These are phyloP conservation scores for Fusarium scirpi DNA, from an alignment of 2,329 filamentous ascomycete species.

Conservation along the genomic window DNA sequence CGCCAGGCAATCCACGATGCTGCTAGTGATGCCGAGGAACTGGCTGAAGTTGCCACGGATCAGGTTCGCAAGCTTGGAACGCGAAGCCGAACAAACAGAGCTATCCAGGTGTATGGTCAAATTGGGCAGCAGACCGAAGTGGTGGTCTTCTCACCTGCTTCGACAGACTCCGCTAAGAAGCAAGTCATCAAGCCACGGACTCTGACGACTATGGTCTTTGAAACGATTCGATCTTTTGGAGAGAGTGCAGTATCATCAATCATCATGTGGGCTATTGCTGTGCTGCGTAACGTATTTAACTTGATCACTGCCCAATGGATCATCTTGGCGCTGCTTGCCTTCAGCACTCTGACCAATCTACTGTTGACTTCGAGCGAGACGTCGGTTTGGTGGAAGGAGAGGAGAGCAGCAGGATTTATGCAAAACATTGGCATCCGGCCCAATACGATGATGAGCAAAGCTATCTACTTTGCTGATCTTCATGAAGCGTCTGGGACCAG, in stretches of 20 bases:
- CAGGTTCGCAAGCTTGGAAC: conserved; percentile 80
- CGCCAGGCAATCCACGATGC: conserved; percentile 81
- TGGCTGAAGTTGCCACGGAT: conserved; percentile 80
- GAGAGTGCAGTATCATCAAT: conserved; percentile 81
- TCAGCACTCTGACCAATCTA: conserved; percentile 79
- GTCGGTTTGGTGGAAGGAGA: conserved; percentile 86
- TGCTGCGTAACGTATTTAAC: conserved; percentile 73
- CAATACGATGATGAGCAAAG: conserved; percentile 83
- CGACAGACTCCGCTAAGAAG: conserved; percentile 62
- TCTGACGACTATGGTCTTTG: conserved; percentile 76
- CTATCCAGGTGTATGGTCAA: conserved; percentile 82
- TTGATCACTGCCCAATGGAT: conserved; percentile 79
- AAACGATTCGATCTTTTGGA: conserved; percentile 77
- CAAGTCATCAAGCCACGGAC: conserved; percentile 71
- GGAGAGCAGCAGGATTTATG: conserved; percentile 85
- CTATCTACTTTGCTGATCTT: conserved; percentile 85
- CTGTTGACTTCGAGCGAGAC: conserved; percentile 80
- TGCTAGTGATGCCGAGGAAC: conserved; percentile 76
- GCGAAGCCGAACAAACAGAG: conserved; percentile 79
- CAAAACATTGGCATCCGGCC: conserved; percentile 81
- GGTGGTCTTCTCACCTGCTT: conserved; percentile 68
- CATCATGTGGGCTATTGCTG: conserved; percentile 80
- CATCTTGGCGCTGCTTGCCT: conserved; percentile 74
- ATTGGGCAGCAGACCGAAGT: conserved; percentile 76
- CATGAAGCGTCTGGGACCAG: conserved; percentile 68